A percentile compares a stretch with the other conserved stretches of the same genome.
phyloP scores from a whole-genome alignment of 371 early-diverging fungal genomes.

The Amoeboaphelidium protococcarum region DNA sequence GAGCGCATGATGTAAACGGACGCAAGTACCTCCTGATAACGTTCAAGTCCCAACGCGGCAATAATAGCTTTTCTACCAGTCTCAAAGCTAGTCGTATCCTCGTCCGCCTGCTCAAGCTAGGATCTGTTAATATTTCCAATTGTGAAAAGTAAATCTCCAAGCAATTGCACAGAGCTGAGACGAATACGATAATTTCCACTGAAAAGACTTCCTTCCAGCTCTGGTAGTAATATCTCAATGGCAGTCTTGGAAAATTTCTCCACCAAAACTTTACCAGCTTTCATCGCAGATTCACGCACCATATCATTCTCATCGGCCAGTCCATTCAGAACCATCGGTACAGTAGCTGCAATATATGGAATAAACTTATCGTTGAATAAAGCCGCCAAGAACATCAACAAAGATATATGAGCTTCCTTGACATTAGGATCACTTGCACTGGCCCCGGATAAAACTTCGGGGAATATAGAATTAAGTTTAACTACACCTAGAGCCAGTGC shows the following conservation, averaged over 20 bases:
- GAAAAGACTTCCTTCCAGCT: constrained; percentile 63
- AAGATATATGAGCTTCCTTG: constrained; percentile 81
- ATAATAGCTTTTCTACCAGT: constrained; percentile 41
- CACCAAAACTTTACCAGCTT: constrained; percentile 1
- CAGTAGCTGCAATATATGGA: constrained; percentile 55
- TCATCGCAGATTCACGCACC: constrained; percentile 47
- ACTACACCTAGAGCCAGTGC: constrained; percentile 65
- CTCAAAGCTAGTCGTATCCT: constrained; percentile 11
- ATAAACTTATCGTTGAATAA: constrained; percentile 73
- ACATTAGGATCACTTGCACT: constrained; percentile 6
- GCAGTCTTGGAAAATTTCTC: constrained; percentile 56
- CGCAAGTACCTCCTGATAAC: constrained; percentile 63
- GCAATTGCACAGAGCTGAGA: constrained; percentile 69
- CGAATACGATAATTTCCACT: constrained; percentile 86
- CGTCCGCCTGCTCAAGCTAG: constrained; percentile 11
- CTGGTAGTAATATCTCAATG: constrained; percentile 66
- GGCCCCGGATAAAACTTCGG: constrained; percentile 52
- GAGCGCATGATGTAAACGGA: constrained; percentile 71
- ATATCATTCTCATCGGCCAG: constrained; percentile 83
- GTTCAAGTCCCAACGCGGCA: constrained; percentile 55
- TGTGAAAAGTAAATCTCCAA: constrained; percentile 81
- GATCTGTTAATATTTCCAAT: too few relatives aligned
- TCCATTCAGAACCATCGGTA: constrained; percentile 64
- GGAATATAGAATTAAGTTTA: constrained; percentile 60
- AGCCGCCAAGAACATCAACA: constrained; percentile 78